Evolutionary conservation across 2,329 filamentous ascomycete species (phyloP).

Genomic region (Aspergillus neoniger): DNA sequence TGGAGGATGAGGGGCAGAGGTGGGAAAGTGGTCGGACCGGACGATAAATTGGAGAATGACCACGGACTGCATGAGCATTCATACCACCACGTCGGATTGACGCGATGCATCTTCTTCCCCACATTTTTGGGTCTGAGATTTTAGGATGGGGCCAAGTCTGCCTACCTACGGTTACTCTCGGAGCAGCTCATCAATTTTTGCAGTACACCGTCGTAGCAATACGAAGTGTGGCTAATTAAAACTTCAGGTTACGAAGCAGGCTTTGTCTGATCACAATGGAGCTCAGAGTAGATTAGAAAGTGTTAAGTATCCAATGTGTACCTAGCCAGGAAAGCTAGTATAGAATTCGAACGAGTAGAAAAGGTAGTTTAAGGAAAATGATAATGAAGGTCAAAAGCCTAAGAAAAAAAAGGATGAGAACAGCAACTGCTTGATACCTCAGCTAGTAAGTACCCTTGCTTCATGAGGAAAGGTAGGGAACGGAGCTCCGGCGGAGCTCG

Average conservation of each 20-base stretch:
- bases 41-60: slow-evolving; percentile 28
- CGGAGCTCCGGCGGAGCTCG: slow-evolving; percentile 36
- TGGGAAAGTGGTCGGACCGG: slow-evolving; percentile 28
- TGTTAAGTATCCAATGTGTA: neutral
- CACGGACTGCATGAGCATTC: slow-evolving; percentile 26
- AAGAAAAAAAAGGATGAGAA: no score
- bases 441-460: no score
- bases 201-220: neutral
- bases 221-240: neutral
- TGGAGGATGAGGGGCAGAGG: slow-evolving; percentile 20
- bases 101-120: slow-evolving; percentile 38
- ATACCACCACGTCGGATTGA: slow-evolving; percentile 32
- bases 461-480: neutral
- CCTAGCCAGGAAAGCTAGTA: no score
- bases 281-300: neutral
- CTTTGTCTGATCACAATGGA: neutral
- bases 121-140: slow-evolving; percentile 27
- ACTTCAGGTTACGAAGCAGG: neutral
- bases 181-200: neutral
- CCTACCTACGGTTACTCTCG: slow-evolving; percentile 27
- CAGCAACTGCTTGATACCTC: no score
- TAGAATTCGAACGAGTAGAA: no score
- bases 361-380: no score
- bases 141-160: slow-evolving; percentile 2
- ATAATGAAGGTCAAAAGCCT: no score